Evolutionary conservation across 2,329 filamentous ascomycete species (phyloP).

Genomic region (Domatiomyces catenatus): DNA sequence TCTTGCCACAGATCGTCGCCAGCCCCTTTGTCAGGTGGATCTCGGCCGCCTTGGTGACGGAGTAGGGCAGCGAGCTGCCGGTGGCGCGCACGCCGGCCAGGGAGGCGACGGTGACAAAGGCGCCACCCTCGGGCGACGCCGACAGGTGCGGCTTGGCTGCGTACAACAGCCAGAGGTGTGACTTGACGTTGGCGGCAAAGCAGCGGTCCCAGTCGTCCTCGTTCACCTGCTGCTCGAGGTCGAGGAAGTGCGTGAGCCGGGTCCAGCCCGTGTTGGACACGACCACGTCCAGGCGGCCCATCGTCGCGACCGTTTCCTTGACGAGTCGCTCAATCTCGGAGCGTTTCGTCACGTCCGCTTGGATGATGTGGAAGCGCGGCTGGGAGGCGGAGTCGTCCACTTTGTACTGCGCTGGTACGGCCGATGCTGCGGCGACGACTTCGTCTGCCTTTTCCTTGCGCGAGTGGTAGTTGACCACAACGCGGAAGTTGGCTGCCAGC

Average conservation of each 20-base stretch:
- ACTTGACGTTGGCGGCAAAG: slow-evolving; percentile 49
- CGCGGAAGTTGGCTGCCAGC: slow-evolving; percentile 13
- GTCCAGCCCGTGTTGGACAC: slow-evolving; percentile 28
- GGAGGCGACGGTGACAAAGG: slow-evolving; percentile 49
- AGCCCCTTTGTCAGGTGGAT: slow-evolving; percentile 52
- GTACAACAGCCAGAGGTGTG: slow-evolving; percentile 45
- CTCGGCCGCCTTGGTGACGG: slow-evolving; percentile 62
- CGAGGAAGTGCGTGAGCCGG: slow-evolving; percentile 24
- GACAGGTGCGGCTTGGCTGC: slow-evolving; percentile 41
- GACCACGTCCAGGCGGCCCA: slow-evolving; percentile 35
- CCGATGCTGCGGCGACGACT: slow-evolving; percentile 15
- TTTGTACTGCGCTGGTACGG: slow-evolving; percentile 6
- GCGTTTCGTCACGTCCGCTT: slow-evolving; percentile 14
- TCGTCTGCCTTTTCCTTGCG: slow-evolving; percentile 15
- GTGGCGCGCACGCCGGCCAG: slow-evolving; percentile 48
- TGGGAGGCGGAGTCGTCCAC: background rate
- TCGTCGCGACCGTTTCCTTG: slow-evolving; percentile 27
- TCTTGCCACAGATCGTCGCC: slow-evolving; percentile 45
- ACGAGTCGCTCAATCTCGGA: slow-evolving; percentile 25
- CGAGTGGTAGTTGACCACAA: slow-evolving; percentile 18
- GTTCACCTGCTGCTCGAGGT: slow-evolving; percentile 15
- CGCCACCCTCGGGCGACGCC: slow-evolving; percentile 34
- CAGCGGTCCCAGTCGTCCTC: slow-evolving; percentile 46
- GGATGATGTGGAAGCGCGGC: slow-evolving; percentile 16
- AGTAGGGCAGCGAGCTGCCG: slow-evolving; percentile 53